A percentile compares a stretch with the other conserved stretches of the same genome.
phyloP scores from a whole-genome alignment of 768 basidiomycete species.

The Leccinum subtestaceum region DNA sequence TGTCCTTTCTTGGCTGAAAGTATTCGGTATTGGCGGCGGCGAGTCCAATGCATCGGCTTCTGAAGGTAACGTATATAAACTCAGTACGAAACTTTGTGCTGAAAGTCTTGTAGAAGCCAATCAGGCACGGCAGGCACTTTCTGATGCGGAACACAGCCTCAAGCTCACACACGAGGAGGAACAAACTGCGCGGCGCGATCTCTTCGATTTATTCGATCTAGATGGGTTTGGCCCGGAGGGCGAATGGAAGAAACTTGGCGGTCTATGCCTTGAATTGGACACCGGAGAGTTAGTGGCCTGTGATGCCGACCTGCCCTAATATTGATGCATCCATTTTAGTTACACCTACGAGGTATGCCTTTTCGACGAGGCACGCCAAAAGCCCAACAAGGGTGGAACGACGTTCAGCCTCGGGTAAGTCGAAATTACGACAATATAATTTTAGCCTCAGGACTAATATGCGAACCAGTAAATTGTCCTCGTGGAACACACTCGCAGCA shows the following conservation, averaged over 20 bases:
- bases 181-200: conserved; percentile 51
- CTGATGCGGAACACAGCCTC: conserved; percentile 61
- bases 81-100: background rate
- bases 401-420: conserved; percentile 81
- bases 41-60: conserved; percentile 33
- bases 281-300: conserved; percentile 79
- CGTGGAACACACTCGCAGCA: conserved; percentile 67
- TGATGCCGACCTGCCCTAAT: background rate
- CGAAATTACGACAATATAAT: background rate
- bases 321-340: conserved; percentile 38
- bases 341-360: conserved; percentile 95
- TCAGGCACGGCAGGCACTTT: conserved; percentile 59
- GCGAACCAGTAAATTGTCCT: conserved; percentile 59
- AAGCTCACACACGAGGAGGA: conserved; percentile 50
- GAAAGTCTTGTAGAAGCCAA: conserved; percentile 44
- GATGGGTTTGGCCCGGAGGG: conserved; percentile 74
- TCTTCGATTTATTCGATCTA: conserved; percentile 62
- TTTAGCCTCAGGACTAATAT: conserved; percentile 2
- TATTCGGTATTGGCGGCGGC: conserved; percentile 55
- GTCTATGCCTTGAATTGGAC: conserved; percentile 74
- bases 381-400: conserved; percentile 74
- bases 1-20: conserved; percentile 60
- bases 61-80: conserved; percentile 33
- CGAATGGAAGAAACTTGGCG: conserved; percentile 95
- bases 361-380: conserved; percentile 86